phyloP scores from a whole-genome alignment of 129 eudicot species.

The Flaveria sonorensis region DNA sequence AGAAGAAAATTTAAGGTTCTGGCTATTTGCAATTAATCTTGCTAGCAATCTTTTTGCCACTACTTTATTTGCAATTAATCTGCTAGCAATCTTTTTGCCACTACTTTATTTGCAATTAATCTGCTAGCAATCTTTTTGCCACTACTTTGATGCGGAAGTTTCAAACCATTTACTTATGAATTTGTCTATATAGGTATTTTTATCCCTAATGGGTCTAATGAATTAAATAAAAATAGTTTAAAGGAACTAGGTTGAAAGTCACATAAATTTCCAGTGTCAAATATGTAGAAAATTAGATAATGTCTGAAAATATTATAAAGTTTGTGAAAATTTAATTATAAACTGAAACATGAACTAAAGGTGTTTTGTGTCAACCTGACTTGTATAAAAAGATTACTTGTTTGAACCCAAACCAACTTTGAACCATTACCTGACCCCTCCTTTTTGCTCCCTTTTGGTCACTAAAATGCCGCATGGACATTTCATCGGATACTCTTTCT shows the following conservation, averaged over 20 bases:
- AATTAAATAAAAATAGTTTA: not conserved
- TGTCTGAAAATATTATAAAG: not conserved
- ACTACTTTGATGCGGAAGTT: not conserved
- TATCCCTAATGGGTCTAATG: not conserved
- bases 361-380: not conserved
- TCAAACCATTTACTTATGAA: not conserved
- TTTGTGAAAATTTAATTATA: not conserved
- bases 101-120: not conserved
- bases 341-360: not conserved
- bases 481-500: not conserved
- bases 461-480: conserved; percentile 10
- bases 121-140: not conserved
- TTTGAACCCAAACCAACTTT: not conserved
- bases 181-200: not conserved
- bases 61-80: too few species aligned
- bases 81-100: not conserved
- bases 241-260: not conserved
- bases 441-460: conserved; percentile 8
- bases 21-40: not conserved
- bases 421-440: not conserved
- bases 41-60: not conserved
- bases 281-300: not conserved
- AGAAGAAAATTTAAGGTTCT: conserved; percentile 1
- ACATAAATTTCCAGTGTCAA: not conserved
- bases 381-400: not conserved